Percentiles rank a stretch among this genome's conserved stretches.
Evolutionary conservation across 345 rosid genomes (phyloP).

Genomic region (Salix koriyanagi): DNA sequence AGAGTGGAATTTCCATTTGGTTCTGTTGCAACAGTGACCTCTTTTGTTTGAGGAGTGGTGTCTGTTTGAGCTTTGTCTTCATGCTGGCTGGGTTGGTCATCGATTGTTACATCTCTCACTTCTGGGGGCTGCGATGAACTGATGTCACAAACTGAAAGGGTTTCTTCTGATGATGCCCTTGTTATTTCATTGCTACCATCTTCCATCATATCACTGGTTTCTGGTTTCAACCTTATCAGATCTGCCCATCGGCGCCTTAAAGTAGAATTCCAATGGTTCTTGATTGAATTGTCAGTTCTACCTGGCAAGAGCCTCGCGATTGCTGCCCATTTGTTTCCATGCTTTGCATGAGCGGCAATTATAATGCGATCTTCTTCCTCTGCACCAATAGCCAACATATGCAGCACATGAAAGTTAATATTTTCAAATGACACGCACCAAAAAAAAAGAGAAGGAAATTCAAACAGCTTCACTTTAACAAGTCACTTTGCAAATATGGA

Average conservation of each 20-base stretch:
- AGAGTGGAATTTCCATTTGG: constrained; percentile 23
- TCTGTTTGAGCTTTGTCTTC: constrained; percentile 18
- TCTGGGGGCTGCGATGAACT: constrained; percentile 21
- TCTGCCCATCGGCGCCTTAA: constrained; percentile 53
- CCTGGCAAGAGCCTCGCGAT: constrained; percentile 76
- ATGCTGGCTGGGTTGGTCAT: constrained; percentile 21
- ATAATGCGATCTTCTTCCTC: constrained; percentile 81
- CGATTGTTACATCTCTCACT: constrained; percentile 21
- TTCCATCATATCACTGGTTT: constrained; percentile 19
- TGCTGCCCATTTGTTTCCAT: constrained; percentile 94
- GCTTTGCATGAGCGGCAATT: constrained; percentile 56
- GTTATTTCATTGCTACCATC: constrained; percentile 40
- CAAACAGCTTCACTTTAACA: background rate
- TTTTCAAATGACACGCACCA: too few species aligned
- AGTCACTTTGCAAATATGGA: background rate
- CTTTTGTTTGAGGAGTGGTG: constrained; percentile 13
- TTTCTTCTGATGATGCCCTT: constrained; percentile 45
- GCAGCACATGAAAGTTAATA: background rate
- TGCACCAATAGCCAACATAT: constrained; percentile 28
- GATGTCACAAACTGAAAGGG: constrained; percentile 39
- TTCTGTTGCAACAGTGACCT: constrained; percentile 24
- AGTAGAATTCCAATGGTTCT: constrained; percentile 92
- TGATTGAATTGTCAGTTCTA: constrained; percentile 84
- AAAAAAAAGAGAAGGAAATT: background rate
- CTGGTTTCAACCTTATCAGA: constrained; percentile 26